Conservation (phyloP, 2,329 filamentous ascomycete species). For the Fusarium armeniacum region DNA sequence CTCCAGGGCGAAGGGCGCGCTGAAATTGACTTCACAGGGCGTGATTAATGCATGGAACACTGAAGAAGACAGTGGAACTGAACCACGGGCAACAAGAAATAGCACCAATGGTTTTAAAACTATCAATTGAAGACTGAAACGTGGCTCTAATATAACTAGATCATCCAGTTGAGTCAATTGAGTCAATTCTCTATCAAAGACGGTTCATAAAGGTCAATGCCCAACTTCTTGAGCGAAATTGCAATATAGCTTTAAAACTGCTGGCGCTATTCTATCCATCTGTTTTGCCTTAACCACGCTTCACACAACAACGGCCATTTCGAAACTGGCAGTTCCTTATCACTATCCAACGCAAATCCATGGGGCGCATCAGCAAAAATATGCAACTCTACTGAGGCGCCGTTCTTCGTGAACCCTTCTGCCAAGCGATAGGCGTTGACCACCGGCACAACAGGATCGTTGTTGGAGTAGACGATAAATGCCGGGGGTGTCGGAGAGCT, state of each 20-base stretch:
- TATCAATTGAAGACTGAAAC: background rate
- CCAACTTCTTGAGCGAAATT: background rate
- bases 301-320: constrained; percentile 45
- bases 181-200: background rate
- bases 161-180: background rate
- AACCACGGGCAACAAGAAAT: background rate
- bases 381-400: constrained; percentile 41
- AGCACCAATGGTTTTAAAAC: background rate
- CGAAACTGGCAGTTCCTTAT: constrained; percentile 33
- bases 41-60: constrained; percentile 2
- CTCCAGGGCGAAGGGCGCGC: background rate
- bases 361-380: constrained; percentile 46
- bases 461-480: constrained; percentile 46
- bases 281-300: constrained; percentile 37
- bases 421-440: constrained; percentile 43
- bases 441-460: constrained; percentile 43
- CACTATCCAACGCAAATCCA: constrained; percentile 41
- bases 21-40: constrained; percentile 12
- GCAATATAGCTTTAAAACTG: background rate
- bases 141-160: too few relatives aligned
- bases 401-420: constrained; percentile 23
- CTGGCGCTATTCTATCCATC: constrained; percentile 18
- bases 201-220: background rate
- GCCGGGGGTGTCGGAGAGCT: constrained; percentile 26
- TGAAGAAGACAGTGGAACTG: constrained; percentile 3